Base-by-base conservation (phyloP, 176 grass and related monocot genomes). In the Oryza nivara region DNA sequence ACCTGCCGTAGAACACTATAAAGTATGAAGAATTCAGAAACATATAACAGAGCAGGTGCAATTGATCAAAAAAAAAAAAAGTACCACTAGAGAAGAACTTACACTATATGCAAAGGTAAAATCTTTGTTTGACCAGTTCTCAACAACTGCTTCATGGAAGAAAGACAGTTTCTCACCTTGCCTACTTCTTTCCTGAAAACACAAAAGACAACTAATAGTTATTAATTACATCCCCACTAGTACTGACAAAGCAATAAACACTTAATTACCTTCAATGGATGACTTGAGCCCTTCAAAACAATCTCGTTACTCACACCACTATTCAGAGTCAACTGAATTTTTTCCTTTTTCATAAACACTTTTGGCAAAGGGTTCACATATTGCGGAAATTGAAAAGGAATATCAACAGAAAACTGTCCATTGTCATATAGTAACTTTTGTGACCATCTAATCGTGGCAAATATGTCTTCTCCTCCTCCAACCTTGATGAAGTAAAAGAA, bases 381-480 rank as follows among this genome's bases (percentile, higher is more conserved):
- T 64, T 89, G 79, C 6, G 91, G 93, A 85, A 98, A 99, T 56
- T 35, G 72, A 73, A 96, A 94, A 32, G 96, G 93, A 70, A 99
- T 75, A 65, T 85, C 81, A 66, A 99, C 81, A 60, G 91, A 92
- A 73, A 99, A 99, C 25, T 94, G 96, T 28, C 89, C 93, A 49
- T 89, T 91, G 11, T 86, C 35, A 82, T 96, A 99, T 34, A 85
- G 52, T 38, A 96, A 85, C 71, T 92, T 96, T 75, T 99, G 96
- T 34, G 96, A 94, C 96, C 96, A 99, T 83, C 84, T 96, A 60
- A 96, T 78, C 73, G 88, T 92, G 47, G 91, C 79, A 85, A 91
- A 96, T 32, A 99, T 92, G 65, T 99, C 91, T 67, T 92, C 90
- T 85, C 96, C 96, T 36, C 96, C 96, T 86, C 86, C 81, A 81